Conservation (phyloP, 1,284 basidiomycete species). For the Uromyces viciae-fabae region DNA sequence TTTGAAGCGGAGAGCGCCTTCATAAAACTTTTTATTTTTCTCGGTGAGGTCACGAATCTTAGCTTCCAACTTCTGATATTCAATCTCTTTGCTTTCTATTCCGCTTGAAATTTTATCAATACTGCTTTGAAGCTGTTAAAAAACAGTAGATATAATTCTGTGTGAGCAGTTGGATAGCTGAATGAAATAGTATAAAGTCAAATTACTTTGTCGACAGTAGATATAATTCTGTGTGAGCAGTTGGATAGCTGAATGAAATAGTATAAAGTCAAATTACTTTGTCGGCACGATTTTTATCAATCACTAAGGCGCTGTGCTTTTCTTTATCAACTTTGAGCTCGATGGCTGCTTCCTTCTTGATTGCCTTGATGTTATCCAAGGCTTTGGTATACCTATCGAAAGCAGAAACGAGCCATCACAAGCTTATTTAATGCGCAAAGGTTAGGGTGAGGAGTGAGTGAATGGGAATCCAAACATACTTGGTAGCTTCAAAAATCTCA, state of each 20-base stretch:
- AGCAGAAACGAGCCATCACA: background rate
- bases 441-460: too few species aligned
- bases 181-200: background rate
- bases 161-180: too few species aligned
- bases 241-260: too few species aligned
- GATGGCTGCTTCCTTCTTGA: conserved; percentile 81
- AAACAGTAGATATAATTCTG: too few species aligned
- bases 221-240: too few species aligned
- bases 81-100: conserved; percentile 69
- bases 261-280: conserved; percentile 55
- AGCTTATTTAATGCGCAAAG: conserved; percentile 46
- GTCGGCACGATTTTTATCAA: conserved; percentile 81
- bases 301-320: conserved; percentile 71
- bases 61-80: conserved; percentile 68
- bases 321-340: conserved; percentile 93
- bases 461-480: conserved; percentile 59
- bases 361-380: conserved; percentile 80
- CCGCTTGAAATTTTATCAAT: conserved; percentile 65
- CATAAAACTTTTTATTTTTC: conserved; percentile 76
- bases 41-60: conserved; percentile 67
- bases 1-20: conserved; percentile 76
- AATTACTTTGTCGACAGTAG: conserved; percentile 64
- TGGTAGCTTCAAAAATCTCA: conserved; percentile 98
- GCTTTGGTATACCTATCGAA: conserved; percentile 86
- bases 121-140: conserved; percentile 61